These are phyloP conservation scores for Phaseolus lunatus DNA, from an alignment of 306 rosid species.

Conservation along the genomic window DNA sequence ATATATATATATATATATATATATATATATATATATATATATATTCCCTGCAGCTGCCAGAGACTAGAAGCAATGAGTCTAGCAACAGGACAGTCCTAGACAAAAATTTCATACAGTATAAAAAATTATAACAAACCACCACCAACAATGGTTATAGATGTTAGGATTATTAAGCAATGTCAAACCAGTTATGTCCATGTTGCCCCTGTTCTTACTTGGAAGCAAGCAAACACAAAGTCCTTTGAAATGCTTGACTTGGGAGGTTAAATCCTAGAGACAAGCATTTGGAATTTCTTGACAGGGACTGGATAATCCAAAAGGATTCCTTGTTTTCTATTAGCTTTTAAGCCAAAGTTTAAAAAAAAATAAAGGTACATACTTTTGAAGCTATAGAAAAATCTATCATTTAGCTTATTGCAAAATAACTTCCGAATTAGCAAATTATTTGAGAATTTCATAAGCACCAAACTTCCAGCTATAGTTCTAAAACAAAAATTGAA, in stretches of 20 bases:
- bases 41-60: neutral
- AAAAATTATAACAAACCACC: neutral
- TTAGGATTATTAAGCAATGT: neutral
- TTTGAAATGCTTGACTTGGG: conserved; percentile 10
- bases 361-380: neutral
- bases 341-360: neutral
- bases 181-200: neutral
- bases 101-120: neutral
- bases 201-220: neutral
- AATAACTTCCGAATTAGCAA: neutral
- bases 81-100: neutral
- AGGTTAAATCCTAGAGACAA: neutral
- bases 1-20: neutral
- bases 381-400: neutral
- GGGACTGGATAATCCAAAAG: neutral
- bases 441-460: neutral
- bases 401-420: neutral
- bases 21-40: neutral
- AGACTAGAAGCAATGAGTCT: conserved; percentile 12
- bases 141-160: conserved; percentile 11
- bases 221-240: conserved; percentile 14
- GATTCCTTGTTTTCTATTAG: neutral
- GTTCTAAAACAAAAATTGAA: neutral
- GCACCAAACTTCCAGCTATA: neutral
- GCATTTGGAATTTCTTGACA: neutral